Evolutionary conservation across 2,329 filamentous ascomycete species (phyloP).

Genomic region (Arthroderma sp.): DNA sequence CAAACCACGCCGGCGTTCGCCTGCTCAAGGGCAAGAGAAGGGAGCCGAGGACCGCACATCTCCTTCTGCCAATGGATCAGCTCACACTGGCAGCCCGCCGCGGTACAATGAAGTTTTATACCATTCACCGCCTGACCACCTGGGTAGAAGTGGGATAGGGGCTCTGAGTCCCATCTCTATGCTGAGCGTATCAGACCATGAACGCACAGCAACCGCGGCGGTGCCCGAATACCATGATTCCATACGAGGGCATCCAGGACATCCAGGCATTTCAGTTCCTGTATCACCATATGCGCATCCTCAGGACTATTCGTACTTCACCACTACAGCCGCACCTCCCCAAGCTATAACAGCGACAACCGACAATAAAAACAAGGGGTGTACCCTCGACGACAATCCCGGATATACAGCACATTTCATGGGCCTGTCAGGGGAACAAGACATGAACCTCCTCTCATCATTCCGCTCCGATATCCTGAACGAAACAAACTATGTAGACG

Average conservation of each 20-base stretch:
- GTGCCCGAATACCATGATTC: neutral
- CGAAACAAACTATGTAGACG: constrained; percentile 34
- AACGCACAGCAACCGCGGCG: neutral
- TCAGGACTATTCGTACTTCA: neutral
- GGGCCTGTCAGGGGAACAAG: constrained; percentile 14
- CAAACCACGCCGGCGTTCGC: neutral
- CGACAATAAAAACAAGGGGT: neutral
- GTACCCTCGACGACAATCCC: neutral
- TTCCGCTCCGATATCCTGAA: constrained; percentile 39
- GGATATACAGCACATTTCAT: neutral
- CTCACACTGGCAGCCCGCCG: neutral
- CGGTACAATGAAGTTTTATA: neutral
- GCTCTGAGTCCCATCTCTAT: neutral
- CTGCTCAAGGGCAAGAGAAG: neutral
- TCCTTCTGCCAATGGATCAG: neutral
- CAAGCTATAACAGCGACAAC: neutral
- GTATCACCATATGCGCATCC: neutral
- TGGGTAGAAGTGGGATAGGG: neutral
- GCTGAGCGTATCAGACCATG: constrained; percentile 1
- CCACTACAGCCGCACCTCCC: neutral
- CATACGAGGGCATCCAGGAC: neutral
- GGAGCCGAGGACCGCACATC: neutral
- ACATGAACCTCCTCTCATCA: constrained; percentile 37
- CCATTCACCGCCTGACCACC: neutral
- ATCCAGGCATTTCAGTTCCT: neutral